Evolutionary conservation across 2,329 filamentous ascomycete genomes (phyloP), one percentile per base, ranked within the genome.

Genomic region (Fusarium nelsonii): DNA sequence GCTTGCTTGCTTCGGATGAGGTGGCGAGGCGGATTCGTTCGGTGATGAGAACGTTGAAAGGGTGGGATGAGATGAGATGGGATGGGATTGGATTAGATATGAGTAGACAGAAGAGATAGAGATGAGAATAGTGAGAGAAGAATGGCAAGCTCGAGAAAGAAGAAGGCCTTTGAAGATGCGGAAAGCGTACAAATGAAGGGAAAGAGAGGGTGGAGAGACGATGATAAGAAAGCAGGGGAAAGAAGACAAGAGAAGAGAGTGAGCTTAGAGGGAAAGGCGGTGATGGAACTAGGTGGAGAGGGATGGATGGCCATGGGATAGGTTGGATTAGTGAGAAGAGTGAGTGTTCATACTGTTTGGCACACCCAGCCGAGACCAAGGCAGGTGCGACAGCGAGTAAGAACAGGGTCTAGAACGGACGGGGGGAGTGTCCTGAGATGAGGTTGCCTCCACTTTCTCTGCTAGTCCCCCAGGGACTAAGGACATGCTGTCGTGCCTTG

Each of bases 91-190:
- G 58, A 61, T 57, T 52, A 64, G 61, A 61, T 58, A 55, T 60
- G 65, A 53, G 54, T 63, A 62, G 54, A 68, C 53, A 62, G 67
- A 70, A 51, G 68, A 70, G 63, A 70, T 52, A 50, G 52, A 68
- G 55, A 40, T 54, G 52, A 68, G 55, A 45, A 58, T 63, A 65
- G 65, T 63, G 62, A 70, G 58, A 60, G 71, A 69, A 71, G 70
- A 70, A 73, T 69, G 66, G 74, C 72, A 79, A 78, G 74, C 74
- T 78, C 73, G 73, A 78, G 74, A 76, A 77, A 75, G 75, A 76
- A 76, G 76, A 78, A 76, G 76, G 75, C 68, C 75, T 75, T 76
- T 76, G 75, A 70, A 65, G 70, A 73, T 73, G 72, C 66, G 69
- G 72, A 75, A 74, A 70, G 75, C 73, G 75, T 72, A 73, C 73